Base-by-base conservation (phyloP, 2,329 filamentous ascomycete genomes). In the Clonostachys byssicola region DNA sequence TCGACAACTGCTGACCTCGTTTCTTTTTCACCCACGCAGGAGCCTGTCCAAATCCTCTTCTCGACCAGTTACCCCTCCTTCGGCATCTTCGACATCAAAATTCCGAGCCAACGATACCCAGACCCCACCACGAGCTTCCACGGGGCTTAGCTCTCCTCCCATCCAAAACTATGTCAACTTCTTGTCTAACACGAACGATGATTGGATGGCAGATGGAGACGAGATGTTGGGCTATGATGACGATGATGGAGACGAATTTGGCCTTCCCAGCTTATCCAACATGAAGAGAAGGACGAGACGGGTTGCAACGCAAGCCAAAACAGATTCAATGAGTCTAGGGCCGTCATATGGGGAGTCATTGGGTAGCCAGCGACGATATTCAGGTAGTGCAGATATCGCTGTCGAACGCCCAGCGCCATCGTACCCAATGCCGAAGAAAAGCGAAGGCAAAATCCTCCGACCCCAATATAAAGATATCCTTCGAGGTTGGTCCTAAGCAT, bases 381-480 rank as follows among this genome's bases (percentile, higher is more conserved):
- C 89, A 23, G 86, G 95, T 67, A 96, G 92, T 67, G 89, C 89
- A 52, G 92, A 97, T 65, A 96, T 97, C 63, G 91, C 92, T 16
- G 88, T 95, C 59, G 92, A 96, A 68, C 81, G 92, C 51, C 89
- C 89, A 20, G 75, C 86, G 38, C 83, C 89, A 13, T 84, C 82
- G 51, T 97, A 97, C 60, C 92, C 92, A 30, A 86, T 89, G 58
- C 83, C 92, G 4, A 92, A 92, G 67, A 95, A 92, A 67, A 85
- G 80, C 52, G 92, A 96, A 63, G 92, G 90, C 30, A 99, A 99
- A 74, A 97, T 97, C 50, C 73, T 99, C 18, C 83, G 94, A 52
- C 94, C 94, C 45, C 94, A 99, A 66, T 99, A 97, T 67, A 96
- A 99, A 68, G 94, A 99, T 52, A 95, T 99, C 42, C 71, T 99